These are phyloP conservation scores for Stemphylium vesicarium DNA, from an alignment of 2,329 filamentous ascomycete species.

Conservation along the genomic window DNA sequence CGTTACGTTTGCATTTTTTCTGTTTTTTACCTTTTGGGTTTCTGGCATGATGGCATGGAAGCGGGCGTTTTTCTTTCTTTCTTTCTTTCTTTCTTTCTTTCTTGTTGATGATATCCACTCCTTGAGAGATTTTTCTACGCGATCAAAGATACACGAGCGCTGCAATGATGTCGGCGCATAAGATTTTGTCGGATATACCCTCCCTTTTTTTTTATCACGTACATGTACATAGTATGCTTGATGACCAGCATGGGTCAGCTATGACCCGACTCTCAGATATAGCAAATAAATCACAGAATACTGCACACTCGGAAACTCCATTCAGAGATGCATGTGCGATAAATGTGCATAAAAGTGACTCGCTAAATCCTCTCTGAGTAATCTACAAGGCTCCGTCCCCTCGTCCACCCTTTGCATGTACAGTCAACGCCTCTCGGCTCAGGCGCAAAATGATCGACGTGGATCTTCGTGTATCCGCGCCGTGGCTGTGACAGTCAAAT, in stretches of 20 bases:
- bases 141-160: slow-evolving; percentile 1
- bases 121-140: not conserved
- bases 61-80: not conserved
- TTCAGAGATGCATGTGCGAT: slow-evolving; percentile 1
- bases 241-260: not conserved
- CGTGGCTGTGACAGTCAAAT: not conserved
- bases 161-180: not conserved
- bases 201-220: not conserved
- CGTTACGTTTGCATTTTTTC: slow-evolving; percentile 5
- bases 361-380: slow-evolving; percentile 19
- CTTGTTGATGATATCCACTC: slow-evolving; percentile 9
- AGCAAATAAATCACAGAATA: not conserved
- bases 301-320: not conserved
- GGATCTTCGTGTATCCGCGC: not conserved
- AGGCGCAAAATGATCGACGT: not conserved
- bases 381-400: slow-evolving; percentile 14
- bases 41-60: not conserved
- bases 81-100: not conserved
- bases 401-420: slow-evolving; percentile 2
- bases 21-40: not conserved
- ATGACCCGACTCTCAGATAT: too few species aligned
- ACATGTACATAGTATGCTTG: not conserved
- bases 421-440: not conserved
- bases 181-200: slow-evolving; percentile 2
- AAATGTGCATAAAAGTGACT: slow-evolving; percentile 17